These are phyloP conservation scores for Antrodiella citrinella DNA, from an alignment of 768 basidiomycete species.

Conservation along the genomic window DNA sequence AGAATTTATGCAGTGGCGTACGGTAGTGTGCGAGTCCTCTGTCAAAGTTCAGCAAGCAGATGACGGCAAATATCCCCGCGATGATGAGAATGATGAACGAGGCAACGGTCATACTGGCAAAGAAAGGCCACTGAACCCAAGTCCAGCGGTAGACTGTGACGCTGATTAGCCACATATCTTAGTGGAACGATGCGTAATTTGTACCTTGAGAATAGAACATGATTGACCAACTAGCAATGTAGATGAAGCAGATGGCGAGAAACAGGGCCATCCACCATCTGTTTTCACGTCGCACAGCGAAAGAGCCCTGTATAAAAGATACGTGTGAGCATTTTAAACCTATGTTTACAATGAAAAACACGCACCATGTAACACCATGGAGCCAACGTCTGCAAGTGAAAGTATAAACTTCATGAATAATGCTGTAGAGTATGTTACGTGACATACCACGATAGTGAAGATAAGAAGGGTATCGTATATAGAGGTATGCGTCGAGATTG, in stretches of 20 bases:
- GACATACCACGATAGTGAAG: slow-evolving; percentile 34
- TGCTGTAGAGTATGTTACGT: background rate
- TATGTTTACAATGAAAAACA: too few species aligned
- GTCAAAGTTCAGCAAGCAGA: slow-evolving; percentile 46
- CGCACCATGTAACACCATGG: slow-evolving; percentile 48
- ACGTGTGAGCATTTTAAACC: too few species aligned
- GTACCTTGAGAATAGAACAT: slow-evolving; percentile 19
- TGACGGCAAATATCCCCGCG: slow-evolving; percentile 35
- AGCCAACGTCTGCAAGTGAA: slow-evolving; percentile 33
- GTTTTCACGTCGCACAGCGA: slow-evolving; percentile 39
- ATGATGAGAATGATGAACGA: slow-evolving; percentile 31
- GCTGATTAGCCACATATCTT: too few species aligned
- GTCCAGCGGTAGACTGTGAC: slow-evolving; percentile 23
- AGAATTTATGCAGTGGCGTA: too few species aligned
- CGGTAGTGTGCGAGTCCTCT: slow-evolving; percentile 49
- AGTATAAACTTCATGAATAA: background rate
- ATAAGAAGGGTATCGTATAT: slow-evolving; percentile 40
- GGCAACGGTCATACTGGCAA: slow-evolving; percentile 34
- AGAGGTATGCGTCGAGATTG: slow-evolving; percentile 31
- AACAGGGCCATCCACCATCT: slow-evolving; percentile 34
- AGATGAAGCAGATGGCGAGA: slow-evolving; percentile 31
- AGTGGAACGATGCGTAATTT: too few species aligned
- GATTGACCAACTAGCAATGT: slow-evolving; percentile 19
- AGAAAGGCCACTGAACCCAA: slow-evolving; percentile 38
- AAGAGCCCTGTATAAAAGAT: slow-evolving; percentile 37